Base-by-base conservation (phyloP, 805 yeast genomes). In the Metschnikowia borealis region DNA sequence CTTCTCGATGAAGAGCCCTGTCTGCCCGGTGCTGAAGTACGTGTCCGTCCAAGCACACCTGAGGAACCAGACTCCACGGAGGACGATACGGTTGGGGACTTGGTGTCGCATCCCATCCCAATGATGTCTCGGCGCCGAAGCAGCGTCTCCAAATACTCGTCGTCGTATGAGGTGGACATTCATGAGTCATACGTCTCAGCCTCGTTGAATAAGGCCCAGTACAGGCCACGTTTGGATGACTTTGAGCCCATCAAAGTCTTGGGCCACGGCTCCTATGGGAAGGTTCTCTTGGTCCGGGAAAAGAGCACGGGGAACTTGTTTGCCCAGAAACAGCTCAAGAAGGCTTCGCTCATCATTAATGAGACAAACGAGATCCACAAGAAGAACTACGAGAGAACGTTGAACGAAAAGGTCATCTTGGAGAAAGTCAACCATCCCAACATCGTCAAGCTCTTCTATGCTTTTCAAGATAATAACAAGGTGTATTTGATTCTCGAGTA, bases 211-310 rank as follows among this genome's bases (percentile, higher is more conserved):
- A 48, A 51, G 26, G 14, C 44, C 11, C 46, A 46, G 14, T 49
- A 52, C 49, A 47, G 47, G 20, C 62, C 61, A 35, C 51, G 54
- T 48, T 46, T 68, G 21, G 58, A 61, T n/a, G 96, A 89, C 62
- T 89, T 90, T 60, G 82, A 79, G 57, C 86, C 87, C 2, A 66
- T 90, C 6, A 85, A 81, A 56, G 94, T 89, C 0, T 71, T 89
- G 5, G 97, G 97, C 0, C 79, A 83, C 46, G 97, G 97, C 3
- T 89, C 96, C 2, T 89, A 87, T 58, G 96, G 97, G 3, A 89
- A 87, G 62, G 97, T 89, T 2, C 69, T 87, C 7, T 69, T 89
- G 20, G 96, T 89, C 1, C 80, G 82, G 45, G 90, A 89, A 62
- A 72, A 65, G 47, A 54, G 68, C 20, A 79, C 87, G 0, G 84